Percentiles rank a stretch among this genome's conserved stretches.
These are phyloP conservation scores for Talaromyces sp. DNA, from an alignment of 2,329 filamentous ascomycete genomes.

Conservation along the genomic window DNA sequence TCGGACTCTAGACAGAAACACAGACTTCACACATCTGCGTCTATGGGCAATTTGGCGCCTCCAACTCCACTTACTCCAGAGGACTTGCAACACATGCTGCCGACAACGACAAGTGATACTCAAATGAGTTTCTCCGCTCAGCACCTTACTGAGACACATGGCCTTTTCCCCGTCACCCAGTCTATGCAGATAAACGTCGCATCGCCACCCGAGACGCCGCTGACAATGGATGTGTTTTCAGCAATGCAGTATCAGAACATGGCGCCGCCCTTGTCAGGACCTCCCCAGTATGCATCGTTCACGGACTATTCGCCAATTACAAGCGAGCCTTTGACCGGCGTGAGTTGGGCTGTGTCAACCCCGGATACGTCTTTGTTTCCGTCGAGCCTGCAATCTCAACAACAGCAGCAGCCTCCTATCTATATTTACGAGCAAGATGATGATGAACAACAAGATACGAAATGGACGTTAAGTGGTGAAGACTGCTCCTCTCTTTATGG, in stretches of 20 bases:
- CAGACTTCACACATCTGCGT: slow-evolving; percentile 31
- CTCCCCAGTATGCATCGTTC: slow-evolving; percentile 40
- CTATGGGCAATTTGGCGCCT: slow-evolving; percentile 35
- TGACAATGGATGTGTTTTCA: slow-evolving; percentile 35
- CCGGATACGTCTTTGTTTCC: slow-evolving; percentile 34
- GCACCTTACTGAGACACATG: slow-evolving; percentile 21
- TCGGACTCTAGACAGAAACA: slow-evolving; percentile 26
- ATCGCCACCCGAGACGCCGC: slow-evolving; percentile 42
- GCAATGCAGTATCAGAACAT: slow-evolving; percentile 34
- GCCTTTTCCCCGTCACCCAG: slow-evolving; percentile 35
- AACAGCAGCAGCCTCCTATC: slow-evolving; percentile 25
- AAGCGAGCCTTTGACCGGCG: slow-evolving; percentile 33
- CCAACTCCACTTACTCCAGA: slow-evolving; percentile 42
- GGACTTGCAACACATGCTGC: slow-evolving; percentile 38
- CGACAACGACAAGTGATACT: slow-evolving; percentile 34
- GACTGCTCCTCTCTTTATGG: slow-evolving; percentile 27
- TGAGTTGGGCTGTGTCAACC: slow-evolving; percentile 43
- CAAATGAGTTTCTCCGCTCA: slow-evolving; percentile 35
- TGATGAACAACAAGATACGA: slow-evolving; percentile 23
- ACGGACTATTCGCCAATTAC: slow-evolving; percentile 38
- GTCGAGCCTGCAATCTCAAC: slow-evolving; percentile 27
- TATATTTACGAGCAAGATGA: slow-evolving; percentile 36
- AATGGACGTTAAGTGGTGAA: slow-evolving; percentile 27
- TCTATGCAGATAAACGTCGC: slow-evolving; percentile 39
- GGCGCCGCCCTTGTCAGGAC: slow-evolving; percentile 39